phyloP scores from a whole-genome alignment of 2,329 filamentous ascomycete genomes.

The Cladophialophora yegresii region DNA sequence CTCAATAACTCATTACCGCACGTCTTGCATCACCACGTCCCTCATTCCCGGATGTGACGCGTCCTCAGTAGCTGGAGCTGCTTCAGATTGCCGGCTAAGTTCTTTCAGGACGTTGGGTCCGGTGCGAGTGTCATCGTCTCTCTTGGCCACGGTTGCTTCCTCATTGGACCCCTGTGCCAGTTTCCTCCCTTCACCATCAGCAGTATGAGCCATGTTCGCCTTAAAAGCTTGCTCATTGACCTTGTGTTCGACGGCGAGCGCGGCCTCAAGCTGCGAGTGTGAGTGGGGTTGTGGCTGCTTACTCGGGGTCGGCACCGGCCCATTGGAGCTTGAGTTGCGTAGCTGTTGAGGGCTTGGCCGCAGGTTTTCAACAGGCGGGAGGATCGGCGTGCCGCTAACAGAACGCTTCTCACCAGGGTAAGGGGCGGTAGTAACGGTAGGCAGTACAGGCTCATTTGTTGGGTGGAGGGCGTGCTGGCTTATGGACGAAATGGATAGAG shows the following conservation, averaged over 20 bases:
- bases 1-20: background rate
- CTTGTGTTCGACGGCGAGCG: background rate
- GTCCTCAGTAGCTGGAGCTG: background rate
- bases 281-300: conserved; percentile 31
- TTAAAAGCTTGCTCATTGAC: background rate
- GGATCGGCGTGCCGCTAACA: conserved; percentile 35
- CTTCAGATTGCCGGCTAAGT: background rate
- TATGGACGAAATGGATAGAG: background rate
- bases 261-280: background rate
- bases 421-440: background rate
- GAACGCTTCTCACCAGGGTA: conserved; percentile 22
- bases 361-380: conserved; percentile 36
- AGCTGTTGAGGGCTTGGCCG: conserved; percentile 36
- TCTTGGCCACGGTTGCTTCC: background rate
- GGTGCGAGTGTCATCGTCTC: background rate
- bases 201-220: background rate
- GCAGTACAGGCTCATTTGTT: background rate
- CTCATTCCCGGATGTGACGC: background rate
- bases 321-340: conserved; percentile 29
- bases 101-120: background rate
- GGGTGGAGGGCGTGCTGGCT: background rate
- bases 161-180: background rate
- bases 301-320: conserved; percentile 36
- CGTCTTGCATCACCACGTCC: conserved; percentile 13
- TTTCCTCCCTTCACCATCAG: background rate